Base-by-base conservation (phyloP, 495 filamentous ascomycete genomes). In the Thermothielavioides terrestris region DNA sequence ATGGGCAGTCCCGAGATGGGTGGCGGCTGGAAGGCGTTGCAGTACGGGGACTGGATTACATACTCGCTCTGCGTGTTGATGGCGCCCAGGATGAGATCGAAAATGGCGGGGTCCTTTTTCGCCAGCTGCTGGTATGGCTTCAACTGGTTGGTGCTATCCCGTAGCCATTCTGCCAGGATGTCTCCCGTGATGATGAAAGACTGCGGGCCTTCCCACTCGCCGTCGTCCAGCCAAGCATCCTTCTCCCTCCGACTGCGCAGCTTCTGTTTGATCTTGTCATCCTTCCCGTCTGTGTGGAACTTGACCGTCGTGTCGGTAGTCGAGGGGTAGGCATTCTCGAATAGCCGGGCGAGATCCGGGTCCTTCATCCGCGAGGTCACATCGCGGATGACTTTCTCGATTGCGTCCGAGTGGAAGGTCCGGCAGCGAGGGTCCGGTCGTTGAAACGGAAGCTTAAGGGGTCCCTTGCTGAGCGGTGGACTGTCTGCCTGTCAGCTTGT, bases 111-210 rank as follows among this genome's bases (percentile, higher is more conserved):
- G 61, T 97, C 92, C 52, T 85, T 83, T 52, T 79, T 83, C 1
- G 90, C 88, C 17, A 99, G 72, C 1, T 73, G 62, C 57, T 96
- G 92, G 59, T 99, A 99, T 38, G 90, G 89, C 4, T 79, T 77
- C 14, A 99, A 67, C 63, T 99, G 92, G 68, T 97, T 97, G 9
- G 94, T 96, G 35, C 90, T 95, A 68, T 99, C 92, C 42, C 92
- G 84, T 36, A 99, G 70, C 92, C 92, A 99, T 68, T 97, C 92
- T 6, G 92, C 92, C 59, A 96, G 85, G 63, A 99, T 99, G 60
- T 99, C 92, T n/a, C 91, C 91, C 0, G 92, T 99, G 39, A 99
- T 94, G 53, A 99, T 85, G 66, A 99, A 99, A 30, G 82, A 89
- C 64, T 97, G 91, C 1, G 84, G 67, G 0, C 89, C 90, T 49